These are phyloP conservation scores for Colletotrichum somersetense DNA, from an alignment of 2,329 filamentous ascomycete genomes.

Conservation along the genomic window DNA sequence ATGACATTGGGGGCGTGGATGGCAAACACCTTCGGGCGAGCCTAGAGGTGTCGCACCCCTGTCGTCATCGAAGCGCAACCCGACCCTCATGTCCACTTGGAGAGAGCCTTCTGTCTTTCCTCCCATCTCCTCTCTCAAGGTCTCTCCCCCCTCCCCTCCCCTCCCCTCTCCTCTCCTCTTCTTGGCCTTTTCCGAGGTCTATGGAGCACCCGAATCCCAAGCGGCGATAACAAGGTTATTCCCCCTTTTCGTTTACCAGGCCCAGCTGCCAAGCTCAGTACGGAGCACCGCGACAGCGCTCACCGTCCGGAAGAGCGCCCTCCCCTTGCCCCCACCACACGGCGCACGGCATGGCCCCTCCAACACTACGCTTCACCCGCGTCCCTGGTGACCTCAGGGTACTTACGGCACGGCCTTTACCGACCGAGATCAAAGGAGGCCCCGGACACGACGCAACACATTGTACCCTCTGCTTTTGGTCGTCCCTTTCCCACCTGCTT, in stretches of 20 bases:
- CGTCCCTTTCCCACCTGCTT: background rate
- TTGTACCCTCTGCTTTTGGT: background rate
- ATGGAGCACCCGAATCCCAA: slow-evolving; percentile 18
- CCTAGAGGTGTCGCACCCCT: slow-evolving; percentile 29
- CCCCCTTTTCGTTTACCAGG: slow-evolving; percentile 14
- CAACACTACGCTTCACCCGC: slow-evolving; percentile 16
- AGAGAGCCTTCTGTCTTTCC: background rate
- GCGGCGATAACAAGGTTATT: slow-evolving; percentile 19
- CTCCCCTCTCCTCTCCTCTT: background rate
- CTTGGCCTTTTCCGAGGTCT: background rate
- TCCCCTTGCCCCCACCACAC: background rate
- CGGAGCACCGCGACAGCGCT: slow-evolving; percentile 18
- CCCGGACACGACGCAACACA: slow-evolving; percentile 17
- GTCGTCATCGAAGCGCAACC: slow-evolving; percentile 1
- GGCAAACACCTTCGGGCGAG: slow-evolving; percentile 34
- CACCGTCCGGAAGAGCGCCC: background rate
- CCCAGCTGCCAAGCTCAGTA: background rate
- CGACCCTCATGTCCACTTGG: background rate
- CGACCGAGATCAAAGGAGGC: slow-evolving; percentile 18
- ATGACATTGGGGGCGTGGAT: slow-evolving; percentile 37
- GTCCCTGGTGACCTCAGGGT: background rate
- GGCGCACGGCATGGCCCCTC: slow-evolving; percentile 8
- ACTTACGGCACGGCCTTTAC: slow-evolving; percentile 20
- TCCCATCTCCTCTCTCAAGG: background rate
- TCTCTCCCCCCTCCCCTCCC: background rate